Evolutionary conservation across 495 filamentous ascomycete genomes (phyloP).

Genomic region (Tuber aestivum): DNA sequence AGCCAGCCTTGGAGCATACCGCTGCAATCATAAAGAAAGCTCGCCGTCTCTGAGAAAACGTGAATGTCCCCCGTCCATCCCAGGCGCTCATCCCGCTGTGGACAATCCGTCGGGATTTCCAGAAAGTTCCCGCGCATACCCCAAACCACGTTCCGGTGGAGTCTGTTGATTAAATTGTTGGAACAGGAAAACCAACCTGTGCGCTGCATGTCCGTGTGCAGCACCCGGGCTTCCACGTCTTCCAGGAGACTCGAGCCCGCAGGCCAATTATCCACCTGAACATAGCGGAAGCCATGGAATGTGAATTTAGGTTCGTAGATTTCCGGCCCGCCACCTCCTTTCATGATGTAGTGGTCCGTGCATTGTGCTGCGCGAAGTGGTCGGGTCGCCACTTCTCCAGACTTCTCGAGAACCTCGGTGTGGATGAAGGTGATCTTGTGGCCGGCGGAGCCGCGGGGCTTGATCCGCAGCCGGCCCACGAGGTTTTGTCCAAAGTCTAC

Average conservation of each 20-base stretch:
- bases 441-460: constrained; percentile 43
- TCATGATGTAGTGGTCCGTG: constrained; percentile 46
- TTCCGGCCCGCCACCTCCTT: constrained; percentile 28
- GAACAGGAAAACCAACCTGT: constrained; percentile 50
- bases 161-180: constrained; percentile 48
- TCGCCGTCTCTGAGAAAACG: constrained; percentile 49
- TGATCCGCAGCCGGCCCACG: constrained; percentile 49
- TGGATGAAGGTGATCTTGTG: constrained; percentile 47
- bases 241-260: constrained; percentile 21
- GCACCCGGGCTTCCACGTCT: constrained; percentile 47
- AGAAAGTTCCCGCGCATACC: constrained; percentile 54
- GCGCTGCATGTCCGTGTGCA: constrained; percentile 51
- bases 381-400: constrained; percentile 49
- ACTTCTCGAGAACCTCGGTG: constrained; percentile 52
- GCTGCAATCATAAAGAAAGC: constrained; percentile 50
- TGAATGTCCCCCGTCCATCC: constrained; percentile 55
- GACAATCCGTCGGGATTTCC: constrained; percentile 53
- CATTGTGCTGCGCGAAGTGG: constrained; percentile 50
- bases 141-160: constrained; percentile 52
- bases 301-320: constrained; percentile 50
- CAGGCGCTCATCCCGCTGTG: constrained; percentile 53
- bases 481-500: constrained; percentile 57
- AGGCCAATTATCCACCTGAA: constrained; percentile 50
- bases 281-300: constrained; percentile 55
- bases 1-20: constrained; percentile 52